Evolutionary conservation across 352 stramenopile species (phyloP).

Genomic region (Pythium coloratum): DNA sequence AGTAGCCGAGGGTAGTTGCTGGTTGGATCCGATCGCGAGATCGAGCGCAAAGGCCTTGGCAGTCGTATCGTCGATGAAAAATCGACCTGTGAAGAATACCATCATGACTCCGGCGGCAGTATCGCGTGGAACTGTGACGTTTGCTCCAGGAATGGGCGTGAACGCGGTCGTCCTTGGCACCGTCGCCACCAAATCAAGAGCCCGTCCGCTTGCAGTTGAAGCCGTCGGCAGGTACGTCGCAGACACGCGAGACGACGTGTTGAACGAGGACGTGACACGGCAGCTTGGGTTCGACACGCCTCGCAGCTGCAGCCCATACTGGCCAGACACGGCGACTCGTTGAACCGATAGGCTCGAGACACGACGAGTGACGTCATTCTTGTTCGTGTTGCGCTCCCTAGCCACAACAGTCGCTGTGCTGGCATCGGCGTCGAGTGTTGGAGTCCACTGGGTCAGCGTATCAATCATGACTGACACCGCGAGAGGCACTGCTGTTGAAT

Average conservation of each 20-base stretch:
- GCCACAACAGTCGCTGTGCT: slow-evolving; percentile 29
- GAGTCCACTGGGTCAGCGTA: slow-evolving; percentile 41
- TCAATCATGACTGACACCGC: slow-evolving; percentile 30
- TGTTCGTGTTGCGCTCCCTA: slow-evolving; percentile 36
- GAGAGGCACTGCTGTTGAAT: slow-evolving; percentile 27
- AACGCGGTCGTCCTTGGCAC: slow-evolving; percentile 36
- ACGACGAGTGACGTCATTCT: slow-evolving; percentile 40
- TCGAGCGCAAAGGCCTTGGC: slow-evolving; percentile 53
- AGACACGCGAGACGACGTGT: slow-evolving; percentile 45
- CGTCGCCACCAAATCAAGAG: slow-evolving; percentile 30
- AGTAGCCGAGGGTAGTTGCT: slow-evolving; percentile 7
- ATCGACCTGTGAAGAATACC: slow-evolving; percentile 46
- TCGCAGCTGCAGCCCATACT: slow-evolving; percentile 40
- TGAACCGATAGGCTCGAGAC: slow-evolving; percentile 50
- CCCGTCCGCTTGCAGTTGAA: slow-evolving; percentile 19
- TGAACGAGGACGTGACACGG: slow-evolving; percentile 32
- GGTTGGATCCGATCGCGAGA: slow-evolving; percentile 38
- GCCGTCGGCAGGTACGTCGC: slow-evolving; percentile 42
- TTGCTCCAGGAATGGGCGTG: slow-evolving; percentile 33
- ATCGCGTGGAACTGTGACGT: slow-evolving; percentile 18
- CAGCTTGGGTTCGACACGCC: slow-evolving; percentile 37
- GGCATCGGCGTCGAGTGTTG: slow-evolving; percentile 35
- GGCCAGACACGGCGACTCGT: slow-evolving; percentile 33
- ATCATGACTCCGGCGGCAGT: slow-evolving; percentile 38
- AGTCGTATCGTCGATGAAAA: slow-evolving; percentile 50